Conservation (phyloP, 148 eudicot genomes). For the Vaccinium myrtillus region DNA sequence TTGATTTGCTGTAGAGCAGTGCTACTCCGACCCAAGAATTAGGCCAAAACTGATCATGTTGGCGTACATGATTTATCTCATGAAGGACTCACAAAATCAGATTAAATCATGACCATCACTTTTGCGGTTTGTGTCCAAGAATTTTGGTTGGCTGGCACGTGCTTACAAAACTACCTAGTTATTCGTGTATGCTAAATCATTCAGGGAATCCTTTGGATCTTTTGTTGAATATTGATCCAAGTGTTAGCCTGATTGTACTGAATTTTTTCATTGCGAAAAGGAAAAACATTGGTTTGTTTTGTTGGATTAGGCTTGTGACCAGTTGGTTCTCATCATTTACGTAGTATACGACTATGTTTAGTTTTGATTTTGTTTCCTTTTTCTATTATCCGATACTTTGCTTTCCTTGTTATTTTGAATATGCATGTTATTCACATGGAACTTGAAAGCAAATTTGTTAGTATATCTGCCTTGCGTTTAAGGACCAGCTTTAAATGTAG, state of each 20-base stretch:
- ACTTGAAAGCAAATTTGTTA: not conserved
- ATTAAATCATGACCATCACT: not conserved
- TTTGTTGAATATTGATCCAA: not conserved
- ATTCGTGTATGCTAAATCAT: not conserved
- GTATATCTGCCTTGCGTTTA: not conserved
- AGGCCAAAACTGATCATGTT: not conserved
- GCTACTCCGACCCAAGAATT: not conserved
- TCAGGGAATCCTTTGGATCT: not conserved
- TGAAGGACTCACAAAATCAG: not conserved
- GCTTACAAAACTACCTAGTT: not conserved
- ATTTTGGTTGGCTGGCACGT: not conserved
- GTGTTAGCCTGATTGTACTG: not conserved
- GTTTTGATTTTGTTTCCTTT: not conserved
- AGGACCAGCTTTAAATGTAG: not conserved
- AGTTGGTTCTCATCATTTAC: not conserved
- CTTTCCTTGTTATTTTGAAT: not conserved
- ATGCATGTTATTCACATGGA: not conserved
- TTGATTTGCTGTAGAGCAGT: not conserved
- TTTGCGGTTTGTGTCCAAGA: not conserved
- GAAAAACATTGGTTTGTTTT: not conserved
- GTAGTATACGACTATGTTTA: not conserved
- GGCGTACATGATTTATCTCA: not conserved
- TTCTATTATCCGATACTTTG: not conserved
- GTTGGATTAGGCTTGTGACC: not conserved
- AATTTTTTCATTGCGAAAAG: not conserved